phyloP scores from a whole-genome alignment of 192 early-diverging fungal genomes.

The Kappamyces sp. region DNA sequence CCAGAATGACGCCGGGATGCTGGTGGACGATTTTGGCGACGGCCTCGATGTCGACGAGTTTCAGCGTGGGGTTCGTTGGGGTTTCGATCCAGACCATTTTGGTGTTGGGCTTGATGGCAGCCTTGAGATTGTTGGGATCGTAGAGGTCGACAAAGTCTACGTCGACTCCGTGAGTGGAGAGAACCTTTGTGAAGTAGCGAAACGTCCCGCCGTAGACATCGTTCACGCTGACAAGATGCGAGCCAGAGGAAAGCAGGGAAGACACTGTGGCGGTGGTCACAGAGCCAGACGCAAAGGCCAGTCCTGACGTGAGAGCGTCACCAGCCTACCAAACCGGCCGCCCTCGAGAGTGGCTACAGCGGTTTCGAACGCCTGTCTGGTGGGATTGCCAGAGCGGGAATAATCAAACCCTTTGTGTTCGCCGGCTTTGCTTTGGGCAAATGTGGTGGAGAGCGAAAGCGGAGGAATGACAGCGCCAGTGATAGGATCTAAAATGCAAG shows the following conservation, averaged over 20 bases:
- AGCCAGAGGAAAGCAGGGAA: slow-evolving; percentile 70
- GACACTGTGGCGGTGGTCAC: slow-evolving; percentile 82
- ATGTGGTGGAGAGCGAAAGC: slow-evolving; percentile 92
- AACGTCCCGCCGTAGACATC: slow-evolving; percentile 88
- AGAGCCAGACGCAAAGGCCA: slow-evolving; percentile 49
- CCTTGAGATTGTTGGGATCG: slow-evolving; percentile 52
- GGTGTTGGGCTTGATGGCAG: slow-evolving; percentile 72
- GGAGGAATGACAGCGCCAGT: slow-evolving; percentile 98
- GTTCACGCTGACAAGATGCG: slow-evolving; percentile 85
- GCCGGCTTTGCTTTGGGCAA: slow-evolving; percentile 87
- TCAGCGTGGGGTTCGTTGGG: slow-evolving; percentile 94
- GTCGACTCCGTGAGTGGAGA: slow-evolving; percentile 61
- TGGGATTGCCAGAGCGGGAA: slow-evolving; percentile 95
- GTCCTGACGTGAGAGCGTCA: slow-evolving; percentile 54
- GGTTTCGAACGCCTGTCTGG: slow-evolving; percentile 74
- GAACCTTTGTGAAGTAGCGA: slow-evolving; percentile 47
- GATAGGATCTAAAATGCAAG: slow-evolving; percentile 53
- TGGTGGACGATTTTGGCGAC: slow-evolving; percentile 71
- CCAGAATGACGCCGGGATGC: slow-evolving; percentile 65
- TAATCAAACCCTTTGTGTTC: slow-evolving; percentile 91
- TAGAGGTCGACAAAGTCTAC: slow-evolving; percentile 89
- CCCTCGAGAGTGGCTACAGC: slow-evolving; percentile 90
- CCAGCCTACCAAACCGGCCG: slow-evolving; percentile 68
- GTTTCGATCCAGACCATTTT: slow-evolving; percentile 84
- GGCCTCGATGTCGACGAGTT: slow-evolving; percentile 82